Percentiles rank a stretch among this genome's conserved stretches.
Evolutionary conservation across 192 early-diverging fungal species (phyloP).

Genomic region (Backusella mclennaniae): DNA sequence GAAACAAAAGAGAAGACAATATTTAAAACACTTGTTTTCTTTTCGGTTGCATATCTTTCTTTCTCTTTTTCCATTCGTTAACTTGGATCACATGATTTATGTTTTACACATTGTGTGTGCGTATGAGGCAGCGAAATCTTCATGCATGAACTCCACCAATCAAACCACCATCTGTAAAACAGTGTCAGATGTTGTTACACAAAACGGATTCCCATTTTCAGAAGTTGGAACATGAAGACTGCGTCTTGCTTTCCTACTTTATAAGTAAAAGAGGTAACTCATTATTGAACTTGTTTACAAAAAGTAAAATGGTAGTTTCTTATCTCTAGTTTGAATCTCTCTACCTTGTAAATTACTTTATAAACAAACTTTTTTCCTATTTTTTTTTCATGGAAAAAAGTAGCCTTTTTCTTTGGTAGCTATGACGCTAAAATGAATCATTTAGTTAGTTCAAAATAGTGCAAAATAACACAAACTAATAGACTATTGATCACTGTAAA

Average conservation of each 20-base stretch:
- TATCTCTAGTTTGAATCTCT: too few species aligned
- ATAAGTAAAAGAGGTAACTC: too few species aligned
- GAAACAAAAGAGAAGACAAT: not conserved
- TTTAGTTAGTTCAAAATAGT: not conserved
- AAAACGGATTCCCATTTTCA: too few species aligned
- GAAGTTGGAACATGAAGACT: not conserved
- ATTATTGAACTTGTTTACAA: too few species aligned
- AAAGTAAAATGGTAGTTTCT: too few species aligned
- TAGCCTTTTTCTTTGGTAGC: not conserved
- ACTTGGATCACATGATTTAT: not conserved
- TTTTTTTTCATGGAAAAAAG: too few species aligned
- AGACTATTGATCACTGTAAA: not conserved
- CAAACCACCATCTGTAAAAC: not conserved
- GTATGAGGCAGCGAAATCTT: not conserved
- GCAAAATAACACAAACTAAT: not conserved
- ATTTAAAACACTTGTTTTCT: too few species aligned
- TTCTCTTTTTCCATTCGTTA: not conserved
- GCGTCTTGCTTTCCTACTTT: too few species aligned
- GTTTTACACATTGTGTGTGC: not conserved
- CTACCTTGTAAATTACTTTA: too few species aligned
- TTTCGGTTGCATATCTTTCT: not conserved
- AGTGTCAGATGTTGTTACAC: not conserved
- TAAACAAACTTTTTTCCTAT: too few species aligned
- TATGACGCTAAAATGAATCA: too few species aligned
- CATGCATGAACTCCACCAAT: not conserved